Percentiles rank a stretch among this genome's conserved stretches.
Conservation (phyloP, 129 eudicot species). For the Heracleum sosnowskyi region DNA sequence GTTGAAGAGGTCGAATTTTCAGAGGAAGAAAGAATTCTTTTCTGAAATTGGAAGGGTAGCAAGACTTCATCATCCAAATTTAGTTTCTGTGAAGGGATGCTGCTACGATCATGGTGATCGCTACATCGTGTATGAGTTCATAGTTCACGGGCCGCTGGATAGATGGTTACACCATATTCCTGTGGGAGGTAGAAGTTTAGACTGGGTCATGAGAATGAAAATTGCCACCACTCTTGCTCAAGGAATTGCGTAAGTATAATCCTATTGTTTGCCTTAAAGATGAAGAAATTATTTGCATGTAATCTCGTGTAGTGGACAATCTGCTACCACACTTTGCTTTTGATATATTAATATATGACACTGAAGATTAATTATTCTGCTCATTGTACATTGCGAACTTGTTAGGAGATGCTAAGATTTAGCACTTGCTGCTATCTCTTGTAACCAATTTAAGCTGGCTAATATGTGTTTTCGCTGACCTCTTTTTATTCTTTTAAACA, state of each 20-base stretch:
- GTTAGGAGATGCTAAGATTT: not conserved
- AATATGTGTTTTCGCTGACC: not conserved
- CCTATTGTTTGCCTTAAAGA: not conserved
- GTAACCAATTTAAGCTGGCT: not conserved
- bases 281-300: not conserved
- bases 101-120: constrained; percentile 95
- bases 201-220: constrained; percentile 90
- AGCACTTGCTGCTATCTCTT: not conserved
- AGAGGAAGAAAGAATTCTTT: constrained; percentile 88
- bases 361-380: not conserved
- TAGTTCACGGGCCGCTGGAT: constrained; percentile 75
- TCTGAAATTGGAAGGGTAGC: constrained; percentile 91
- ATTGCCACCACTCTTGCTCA: constrained; percentile 88
- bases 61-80: constrained; percentile 74
- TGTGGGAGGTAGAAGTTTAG: constrained; percentile 73
- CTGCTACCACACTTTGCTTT: not conserved
- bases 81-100: constrained; percentile 88
- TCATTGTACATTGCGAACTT: not conserved
- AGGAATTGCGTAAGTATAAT: constrained; percentile 80
- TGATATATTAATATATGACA: not conserved
- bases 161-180: constrained; percentile 93
- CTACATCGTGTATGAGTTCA: constrained; percentile 77
- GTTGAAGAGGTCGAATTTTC: constrained; percentile 80
- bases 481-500: not conserved
- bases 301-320: not conserved